phyloP scores from a whole-genome alignment of 2,329 filamentous ascomycete species.

The Didymella exigua region DNA sequence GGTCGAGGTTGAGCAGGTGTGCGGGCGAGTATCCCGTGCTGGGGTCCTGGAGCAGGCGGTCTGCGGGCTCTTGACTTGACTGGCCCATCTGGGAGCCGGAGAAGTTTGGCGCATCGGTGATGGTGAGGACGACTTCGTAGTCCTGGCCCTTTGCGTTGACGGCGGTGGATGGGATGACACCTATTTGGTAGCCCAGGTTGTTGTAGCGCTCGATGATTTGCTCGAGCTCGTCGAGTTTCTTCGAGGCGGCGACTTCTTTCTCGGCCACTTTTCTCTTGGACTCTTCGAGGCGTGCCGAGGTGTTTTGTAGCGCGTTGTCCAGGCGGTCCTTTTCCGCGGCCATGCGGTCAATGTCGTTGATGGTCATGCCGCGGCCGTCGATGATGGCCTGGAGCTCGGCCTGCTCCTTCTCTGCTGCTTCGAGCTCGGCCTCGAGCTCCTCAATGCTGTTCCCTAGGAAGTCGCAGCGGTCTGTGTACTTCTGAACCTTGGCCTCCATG shows the following conservation, averaged over 20 bases:
- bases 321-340: constrained; percentile 91
- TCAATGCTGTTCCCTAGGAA: constrained; percentile 86
- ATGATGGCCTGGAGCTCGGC: constrained; percentile 80
- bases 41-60: constrained; percentile 80
- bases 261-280: constrained; percentile 81
- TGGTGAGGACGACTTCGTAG: constrained; percentile 82
- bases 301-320: constrained; percentile 83
- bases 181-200: constrained; percentile 90
- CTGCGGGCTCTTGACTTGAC: constrained; percentile 58
- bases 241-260: constrained; percentile 84
- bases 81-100: constrained; percentile 56
- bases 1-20: constrained; percentile 85
- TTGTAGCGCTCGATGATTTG: constrained; percentile 90
- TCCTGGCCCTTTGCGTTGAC: constrained; percentile 83
- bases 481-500: constrained; percentile 83
- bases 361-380: constrained; percentile 91
- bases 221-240: constrained; percentile 90
- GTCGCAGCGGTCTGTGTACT: constrained; percentile 80
- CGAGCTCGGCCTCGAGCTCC: constrained; percentile 82
- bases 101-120: constrained; percentile 80
- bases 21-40: constrained; percentile 87
- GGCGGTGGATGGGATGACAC: constrained; percentile 82
- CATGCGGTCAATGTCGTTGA: constrained; percentile 99
- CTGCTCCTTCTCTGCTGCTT: constrained; percentile 80
- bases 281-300: constrained; percentile 78